Base-by-base conservation (phyloP, 208 protist species). In the Wallacemonas sp. region DNA sequence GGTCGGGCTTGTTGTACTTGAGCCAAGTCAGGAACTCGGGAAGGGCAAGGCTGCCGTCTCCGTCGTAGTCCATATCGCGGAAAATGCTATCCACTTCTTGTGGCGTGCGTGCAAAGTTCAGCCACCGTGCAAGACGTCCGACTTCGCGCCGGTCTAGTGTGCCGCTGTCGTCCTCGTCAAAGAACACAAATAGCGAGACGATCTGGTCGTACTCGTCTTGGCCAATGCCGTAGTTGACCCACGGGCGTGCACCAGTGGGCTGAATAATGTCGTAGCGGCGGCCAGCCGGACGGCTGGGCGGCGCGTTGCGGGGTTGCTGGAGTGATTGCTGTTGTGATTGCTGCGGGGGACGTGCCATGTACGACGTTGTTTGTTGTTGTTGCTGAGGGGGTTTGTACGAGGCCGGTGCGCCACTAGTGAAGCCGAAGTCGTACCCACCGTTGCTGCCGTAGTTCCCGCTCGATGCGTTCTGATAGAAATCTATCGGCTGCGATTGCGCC, bases 151-250 rank as follows among this genome's bases (percentile, higher is more conserved):
- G 61, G 65, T 89, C 67, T 20, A 95, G 66, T 29, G 57, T 31
- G 23, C 89, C 89, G 57, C 77, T 87, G 0, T 92, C 84, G 61
- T 91, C 80, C 16, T 77, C 64, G 50, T 93, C 89, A 70, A 93
- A 95, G 69, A 89, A 91, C 11, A 92, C 72, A 74, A 95, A 93
- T n/a, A 93, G 50, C 14, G 84, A 82, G 20, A 93, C 79, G 31
- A 92, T 90, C 28, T 91, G 76, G 52, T 95, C 86, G 67, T 93
- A 95, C 77, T 95, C 89, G 1, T 79, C 65, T 57, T 91, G 89
- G 18, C 62, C 59, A 11, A 93, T 57, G n/a, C 72, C 74, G 65
- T 89, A 95, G 3, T 77, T 57, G 44, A 42, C 64, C 89, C 89
- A 94, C 16, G 89, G 85, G 10, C 48, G 18, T 1, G 45, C 16